phyloP scores from a whole-genome alignment of 139 green algal genomes.

The Microglena sp. region DNA sequence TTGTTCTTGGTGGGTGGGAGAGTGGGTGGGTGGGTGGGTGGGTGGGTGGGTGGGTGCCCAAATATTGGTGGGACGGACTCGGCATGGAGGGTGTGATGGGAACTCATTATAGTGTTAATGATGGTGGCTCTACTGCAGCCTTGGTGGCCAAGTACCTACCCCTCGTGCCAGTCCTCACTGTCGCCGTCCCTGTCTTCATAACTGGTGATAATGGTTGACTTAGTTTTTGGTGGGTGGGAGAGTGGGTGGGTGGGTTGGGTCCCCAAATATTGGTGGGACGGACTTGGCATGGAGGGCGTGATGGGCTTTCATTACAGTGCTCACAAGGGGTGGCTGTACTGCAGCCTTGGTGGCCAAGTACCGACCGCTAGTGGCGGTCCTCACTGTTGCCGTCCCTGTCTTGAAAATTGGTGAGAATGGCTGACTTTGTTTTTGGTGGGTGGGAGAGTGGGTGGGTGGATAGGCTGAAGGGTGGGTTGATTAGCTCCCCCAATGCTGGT shows the following conservation, averaged over 20 bases:
- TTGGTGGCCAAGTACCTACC: slow-evolving; percentile 92
- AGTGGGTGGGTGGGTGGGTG: not conserved
- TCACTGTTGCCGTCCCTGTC: slow-evolving; percentile 86
- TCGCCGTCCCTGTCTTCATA: slow-evolving; percentile 81
- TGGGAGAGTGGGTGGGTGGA: too few relatives aligned
- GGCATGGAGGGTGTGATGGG: not conserved
- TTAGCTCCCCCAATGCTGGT: too few relatives aligned
- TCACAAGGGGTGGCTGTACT: slow-evolving; percentile 80
- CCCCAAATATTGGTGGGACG: not conserved
- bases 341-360: slow-evolving; percentile 91
- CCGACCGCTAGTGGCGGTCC: slow-evolving; percentile 73
- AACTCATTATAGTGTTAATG: too few relatives aligned
- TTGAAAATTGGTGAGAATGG: slow-evolving; percentile 48
- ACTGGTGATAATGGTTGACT: slow-evolving; percentile 52
- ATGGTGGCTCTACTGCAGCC: slow-evolving; percentile 74
- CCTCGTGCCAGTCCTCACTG: slow-evolving; percentile 78
- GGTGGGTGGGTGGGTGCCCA: too few relatives aligned
- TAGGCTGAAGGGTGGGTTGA: too few relatives aligned
- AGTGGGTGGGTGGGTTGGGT: not conserved
- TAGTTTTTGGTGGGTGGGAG: slow-evolving; percentile 13
- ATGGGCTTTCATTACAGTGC: slow-evolving; percentile 75
- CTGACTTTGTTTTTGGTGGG: not conserved
- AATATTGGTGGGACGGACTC: not conserved
- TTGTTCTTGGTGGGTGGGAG: slow-evolving; percentile 14
- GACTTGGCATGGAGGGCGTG: not conserved